These are phyloP conservation scores for Strigomonas culicis DNA, from an alignment of 208 protist species.

Conservation along the genomic window DNA sequence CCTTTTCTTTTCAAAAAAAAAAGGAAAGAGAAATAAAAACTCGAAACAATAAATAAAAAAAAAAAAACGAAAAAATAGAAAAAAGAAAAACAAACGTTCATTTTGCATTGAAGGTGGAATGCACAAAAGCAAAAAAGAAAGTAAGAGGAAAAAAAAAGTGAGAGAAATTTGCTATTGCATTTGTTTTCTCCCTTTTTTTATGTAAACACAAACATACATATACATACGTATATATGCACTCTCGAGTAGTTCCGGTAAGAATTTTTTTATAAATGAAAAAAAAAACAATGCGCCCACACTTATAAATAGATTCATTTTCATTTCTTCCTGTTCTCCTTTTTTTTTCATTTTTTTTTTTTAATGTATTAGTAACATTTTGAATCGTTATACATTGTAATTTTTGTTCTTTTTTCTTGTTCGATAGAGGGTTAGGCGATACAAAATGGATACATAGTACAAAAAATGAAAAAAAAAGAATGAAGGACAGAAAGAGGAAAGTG, in stretches of 20 bases:
- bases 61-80: slow-evolving; percentile 14
- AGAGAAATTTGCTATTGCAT: slow-evolving; percentile 1
- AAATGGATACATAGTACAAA: slow-evolving; percentile 15
- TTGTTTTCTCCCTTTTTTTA: not conserved
- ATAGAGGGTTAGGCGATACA: not conserved
- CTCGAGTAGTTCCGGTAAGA: no score
- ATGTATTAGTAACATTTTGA: not conserved
- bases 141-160: slow-evolving; percentile 12
- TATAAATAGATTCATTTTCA: no score
- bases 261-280: slow-evolving; percentile 11
- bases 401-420: not conserved
- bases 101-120: slow-evolving; percentile 9
- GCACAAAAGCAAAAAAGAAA: not conserved
- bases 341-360: slow-evolving; percentile 14
- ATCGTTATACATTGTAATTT: not conserved
- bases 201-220: no score
- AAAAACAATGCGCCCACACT: no score
- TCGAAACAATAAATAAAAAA: slow-evolving; percentile 15
- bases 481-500: not conserved
- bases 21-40: no score
- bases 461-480: slow-evolving; percentile 10
- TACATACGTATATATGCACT: no score
- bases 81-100: not conserved
- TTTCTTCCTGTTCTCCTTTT: slow-evolving; percentile 2
- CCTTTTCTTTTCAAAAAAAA: no score